Percentiles rank a stretch among this genome's conserved stretches.
Evolutionary conservation across 1,284 basidiomycete genomes (phyloP).

Genomic region (Blastosporella zonata): DNA sequence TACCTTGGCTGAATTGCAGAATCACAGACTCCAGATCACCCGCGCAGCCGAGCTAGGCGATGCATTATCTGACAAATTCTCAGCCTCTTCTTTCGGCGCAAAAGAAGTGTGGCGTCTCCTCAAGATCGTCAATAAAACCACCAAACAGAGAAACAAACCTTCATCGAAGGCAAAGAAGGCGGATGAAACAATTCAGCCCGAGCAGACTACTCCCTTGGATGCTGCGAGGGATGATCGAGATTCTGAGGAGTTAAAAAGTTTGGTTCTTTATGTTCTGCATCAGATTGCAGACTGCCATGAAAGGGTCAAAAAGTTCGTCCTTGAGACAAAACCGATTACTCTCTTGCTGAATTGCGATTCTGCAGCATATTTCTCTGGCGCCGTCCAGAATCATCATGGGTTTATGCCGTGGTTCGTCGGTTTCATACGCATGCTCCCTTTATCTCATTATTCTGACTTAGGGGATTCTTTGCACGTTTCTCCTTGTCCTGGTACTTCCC

Average conservation of each 20-base stretch:
- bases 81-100: slow-evolving; percentile 41
- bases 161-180: slow-evolving; percentile 24
- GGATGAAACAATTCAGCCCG: slow-evolving; percentile 13
- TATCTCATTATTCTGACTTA: slow-evolving; percentile 17
- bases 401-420: slow-evolving; percentile 46
- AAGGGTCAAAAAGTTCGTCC: slow-evolving; percentile 60
- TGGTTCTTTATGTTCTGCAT: slow-evolving; percentile 39
- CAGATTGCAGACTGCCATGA: slow-evolving; percentile 63
- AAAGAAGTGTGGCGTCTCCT: slow-evolving; percentile 54
- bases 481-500: slow-evolving; percentile 45
- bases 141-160: slow-evolving; percentile 27
- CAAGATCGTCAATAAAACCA: slow-evolving; percentile 35
- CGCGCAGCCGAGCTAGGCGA: slow-evolving; percentile 52
- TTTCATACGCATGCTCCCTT: slow-evolving; percentile 3
- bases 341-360: slow-evolving; percentile 6
- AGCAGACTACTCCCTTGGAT: slow-evolving; percentile 32
- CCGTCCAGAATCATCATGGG: slow-evolving; percentile 43
- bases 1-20: slow-evolving; percentile 48
- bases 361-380: slow-evolving; percentile 64
- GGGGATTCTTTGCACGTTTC: slow-evolving; percentile 35
- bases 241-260: slow-evolving; percentile 43
- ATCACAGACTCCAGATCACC: slow-evolving; percentile 44
- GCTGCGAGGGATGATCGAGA: slow-evolving; percentile 31
- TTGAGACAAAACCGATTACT: not conserved
- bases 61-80: slow-evolving; percentile 45